A percentile compares a stretch with the other conserved stretches of the same genome.
These are phyloP conservation scores for Diaporthe citriasiana DNA, from an alignment of 2,329 filamentous ascomycete genomes.

Conservation along the genomic window DNA sequence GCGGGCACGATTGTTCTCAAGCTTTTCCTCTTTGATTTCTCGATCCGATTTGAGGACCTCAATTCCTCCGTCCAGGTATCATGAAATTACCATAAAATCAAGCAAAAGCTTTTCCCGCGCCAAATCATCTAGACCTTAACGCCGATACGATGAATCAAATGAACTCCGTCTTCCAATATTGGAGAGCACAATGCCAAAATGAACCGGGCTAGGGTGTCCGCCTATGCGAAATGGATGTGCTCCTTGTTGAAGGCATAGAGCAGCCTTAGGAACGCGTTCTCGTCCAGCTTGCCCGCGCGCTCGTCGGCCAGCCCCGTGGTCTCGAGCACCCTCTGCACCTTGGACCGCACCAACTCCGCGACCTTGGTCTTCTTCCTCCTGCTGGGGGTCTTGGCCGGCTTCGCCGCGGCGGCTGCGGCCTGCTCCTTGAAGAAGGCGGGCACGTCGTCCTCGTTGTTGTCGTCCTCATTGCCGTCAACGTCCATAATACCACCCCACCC, in stretches of 20 bases:
- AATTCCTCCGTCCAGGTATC: conserved; percentile 37
- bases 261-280: conserved; percentile 90
- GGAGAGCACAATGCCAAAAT: neutral
- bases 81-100: conserved; percentile 17
- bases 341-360: conserved; percentile 84
- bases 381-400: conserved; percentile 72
- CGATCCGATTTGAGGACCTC: neutral
- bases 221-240: conserved; percentile 88
- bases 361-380: conserved; percentile 85
- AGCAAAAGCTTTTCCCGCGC: neutral
- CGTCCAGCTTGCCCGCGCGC: conserved; percentile 87
- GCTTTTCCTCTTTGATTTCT: neutral
- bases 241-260: conserved; percentile 89
- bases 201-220: neutral
- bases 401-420: conserved; percentile 57
- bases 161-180: neutral
- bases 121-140: conserved; percentile 32
- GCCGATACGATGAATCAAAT: conserved; percentile 37
- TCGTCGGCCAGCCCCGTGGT: conserved; percentile 85
- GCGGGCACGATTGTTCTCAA: neutral
- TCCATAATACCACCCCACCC: conserved; percentile 66
- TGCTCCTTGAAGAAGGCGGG: conserved; percentile 86
- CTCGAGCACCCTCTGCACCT: conserved; percentile 88
- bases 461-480: conserved; percentile 59
- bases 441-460: conserved; percentile 77